Conservation (phyloP, 352 stramenopile genomes). For the Globisporangium uncinulatum region DNA sequence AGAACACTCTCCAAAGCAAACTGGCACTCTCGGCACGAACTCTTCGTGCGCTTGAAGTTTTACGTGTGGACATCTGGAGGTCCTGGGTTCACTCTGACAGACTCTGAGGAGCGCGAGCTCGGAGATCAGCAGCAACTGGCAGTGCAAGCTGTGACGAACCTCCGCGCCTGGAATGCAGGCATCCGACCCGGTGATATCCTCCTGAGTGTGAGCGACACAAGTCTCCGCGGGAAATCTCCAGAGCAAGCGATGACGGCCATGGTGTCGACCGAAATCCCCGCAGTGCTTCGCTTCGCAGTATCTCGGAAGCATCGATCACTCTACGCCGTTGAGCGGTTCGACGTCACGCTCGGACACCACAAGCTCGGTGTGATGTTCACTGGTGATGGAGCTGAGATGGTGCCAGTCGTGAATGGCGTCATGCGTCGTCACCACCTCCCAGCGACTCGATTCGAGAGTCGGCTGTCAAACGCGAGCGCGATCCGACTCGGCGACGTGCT, state of each 20-base stretch:
- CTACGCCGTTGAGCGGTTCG: slow-evolving; percentile 25
- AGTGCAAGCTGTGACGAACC: slow-evolving; percentile 24
- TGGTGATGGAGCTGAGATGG: slow-evolving; percentile 29
- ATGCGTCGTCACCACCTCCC: not conserved
- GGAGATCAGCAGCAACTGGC: slow-evolving; percentile 12
- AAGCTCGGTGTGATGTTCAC: slow-evolving; percentile 44
- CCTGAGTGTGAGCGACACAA: slow-evolving; percentile 33
- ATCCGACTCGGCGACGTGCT: slow-evolving; percentile 43
- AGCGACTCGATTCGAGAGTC: not conserved
- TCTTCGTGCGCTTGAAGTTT: slow-evolving; percentile 42
- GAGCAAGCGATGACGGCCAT: slow-evolving; percentile 31
- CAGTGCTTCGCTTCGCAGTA: slow-evolving; percentile 46
- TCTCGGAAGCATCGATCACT: slow-evolving; percentile 7
- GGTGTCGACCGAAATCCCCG: slow-evolving; percentile 17
- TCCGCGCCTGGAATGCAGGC: slow-evolving; percentile 35
- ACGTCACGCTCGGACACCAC: slow-evolving; percentile 27
- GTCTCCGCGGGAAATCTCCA: slow-evolving; percentile 25
- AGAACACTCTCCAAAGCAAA: not conserved
- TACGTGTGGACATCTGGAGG: slow-evolving; percentile 32
- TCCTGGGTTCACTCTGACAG: slow-evolving; percentile 26
- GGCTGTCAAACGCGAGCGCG: not conserved
- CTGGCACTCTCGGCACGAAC: slow-evolving; percentile 25
- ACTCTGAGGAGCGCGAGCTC: slow-evolving; percentile 3
- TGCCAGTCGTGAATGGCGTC: slow-evolving; percentile 47
- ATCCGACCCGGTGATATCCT: slow-evolving; percentile 53